Evolutionary conservation across 345 rosid genomes (phyloP), one percentile per base, ranked within the genome.

Genomic region (Hibiscus mutabilis): DNA sequence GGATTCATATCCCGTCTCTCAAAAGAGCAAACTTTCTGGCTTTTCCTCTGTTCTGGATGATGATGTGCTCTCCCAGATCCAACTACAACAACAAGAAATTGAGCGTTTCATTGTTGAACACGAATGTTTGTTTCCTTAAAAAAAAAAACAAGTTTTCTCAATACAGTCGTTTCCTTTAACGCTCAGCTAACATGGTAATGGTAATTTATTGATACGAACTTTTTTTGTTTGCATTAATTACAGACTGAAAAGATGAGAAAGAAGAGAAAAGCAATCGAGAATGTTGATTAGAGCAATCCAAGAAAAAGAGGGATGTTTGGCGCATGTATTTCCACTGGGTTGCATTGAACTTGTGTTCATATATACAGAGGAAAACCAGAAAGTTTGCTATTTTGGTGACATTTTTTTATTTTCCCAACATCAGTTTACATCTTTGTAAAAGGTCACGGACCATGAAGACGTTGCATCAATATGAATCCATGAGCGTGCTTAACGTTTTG

Each of bases 181-280:
- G 40, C 42, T 66, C 1, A 24, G 21, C 24, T 46, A 15, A 66
- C 57, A 25, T 3, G 22, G 16, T n/a, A n/a, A n/a, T n/a, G n/a
- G n/a, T 31, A 51, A 29, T 49, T 67, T 67, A n/a, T 15, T 65
- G 35, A 65, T 65, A 8, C 14, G 4, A 16, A 11, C 22, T 18
- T 44, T 63, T n/a, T 37, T 7, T 58, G 31, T 19, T 19, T 55
- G 61, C 52, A 53, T 47, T 35, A 29, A 49, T 63, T 58, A 16
- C 83, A 88, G 88, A 80, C 83, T 0, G 83, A 84, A 83, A 90
- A 85, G 69, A 71, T 92, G 61, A 84, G 86, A 88, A 51, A 74
- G 81, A 49, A 84, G 84, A 53, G 82, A 71, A 77, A 86, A 82
- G 74, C 96, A 85, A 71, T 82, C 87, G 33, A 88, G 82, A 71